These are phyloP conservation scores for Phaffia australis DNA, from an alignment of 768 basidiomycete species.

Conservation along the genomic window DNA sequence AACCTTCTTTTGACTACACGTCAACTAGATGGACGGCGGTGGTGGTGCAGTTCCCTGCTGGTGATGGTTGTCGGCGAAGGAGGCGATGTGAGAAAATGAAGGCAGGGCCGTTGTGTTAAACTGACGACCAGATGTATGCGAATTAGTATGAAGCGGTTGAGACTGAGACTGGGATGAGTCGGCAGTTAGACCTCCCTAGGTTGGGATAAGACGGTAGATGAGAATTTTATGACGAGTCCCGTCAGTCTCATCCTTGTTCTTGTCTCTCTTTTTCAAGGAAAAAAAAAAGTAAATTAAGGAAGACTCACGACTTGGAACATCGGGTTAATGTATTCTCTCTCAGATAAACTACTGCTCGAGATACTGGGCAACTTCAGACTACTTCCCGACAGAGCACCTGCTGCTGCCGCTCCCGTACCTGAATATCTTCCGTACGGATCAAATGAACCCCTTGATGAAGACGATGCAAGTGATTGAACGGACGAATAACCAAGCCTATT, in stretches of 20 bases:
- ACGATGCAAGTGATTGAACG: conserved; percentile 22
- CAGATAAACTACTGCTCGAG: conserved; percentile 28
- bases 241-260: too few relatives aligned
- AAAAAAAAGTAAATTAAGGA: too few relatives aligned
- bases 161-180: conserved; percentile 26
- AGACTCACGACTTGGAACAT: conserved; percentile 35
- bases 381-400: conserved; percentile 32
- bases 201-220: too few relatives aligned
- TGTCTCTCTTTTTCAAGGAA: too few relatives aligned
- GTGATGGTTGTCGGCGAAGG: conserved; percentile 33
- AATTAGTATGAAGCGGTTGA: conserved; percentile 1
- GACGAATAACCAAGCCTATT: conserved; percentile 25
- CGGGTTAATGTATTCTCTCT: conserved; percentile 30
- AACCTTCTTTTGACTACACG: too few relatives aligned
- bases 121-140: neutral
- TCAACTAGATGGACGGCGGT: too few relatives aligned
- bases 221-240: too few relatives aligned
- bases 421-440: conserved; percentile 24
- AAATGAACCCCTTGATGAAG: conserved; percentile 8
- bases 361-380: conserved; percentile 27
- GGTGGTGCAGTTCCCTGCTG: conserved; percentile 23
- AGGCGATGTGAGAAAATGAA: conserved; percentile 38
- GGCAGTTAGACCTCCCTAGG: too few relatives aligned
- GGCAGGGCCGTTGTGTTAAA: conserved; percentile 32
- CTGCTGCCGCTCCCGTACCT: conserved; percentile 31